A percentile compares a stretch with the other conserved stretches of the same genome.
These are phyloP conservation scores for Phytopythium ostracodes DNA, from an alignment of 352 stramenopile species.

Conservation along the genomic window DNA sequence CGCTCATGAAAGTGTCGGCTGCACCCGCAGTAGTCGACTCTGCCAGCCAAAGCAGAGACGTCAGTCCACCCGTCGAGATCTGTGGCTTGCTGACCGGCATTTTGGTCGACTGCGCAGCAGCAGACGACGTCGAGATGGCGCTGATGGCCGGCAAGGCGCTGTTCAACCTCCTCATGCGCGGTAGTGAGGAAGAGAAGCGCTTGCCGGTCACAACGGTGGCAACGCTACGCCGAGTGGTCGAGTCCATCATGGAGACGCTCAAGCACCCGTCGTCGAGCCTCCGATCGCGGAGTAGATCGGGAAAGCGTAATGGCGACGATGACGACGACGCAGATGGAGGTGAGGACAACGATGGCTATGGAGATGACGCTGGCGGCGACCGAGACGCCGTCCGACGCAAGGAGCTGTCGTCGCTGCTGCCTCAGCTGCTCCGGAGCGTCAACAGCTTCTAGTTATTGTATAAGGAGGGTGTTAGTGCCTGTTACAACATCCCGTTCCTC, in stretches of 20 bases:
- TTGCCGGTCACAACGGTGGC: conserved; percentile 2
- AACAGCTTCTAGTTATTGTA: conserved; percentile 5
- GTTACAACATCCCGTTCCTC: neutral
- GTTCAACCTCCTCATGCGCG: conserved; percentile 71
- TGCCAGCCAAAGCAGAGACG: conserved; percentile 5
- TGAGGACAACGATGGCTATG: conserved; percentile 8
- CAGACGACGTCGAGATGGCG: conserved; percentile 67
- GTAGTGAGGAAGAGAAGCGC: neutral
- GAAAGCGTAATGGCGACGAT: conserved; percentile 1
- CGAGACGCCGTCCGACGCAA: conserved; percentile 7
- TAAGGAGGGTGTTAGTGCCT: neutral
- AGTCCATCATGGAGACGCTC: conserved; percentile 25
- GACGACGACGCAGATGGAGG: conserved; percentile 10
- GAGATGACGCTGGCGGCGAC: neutral
- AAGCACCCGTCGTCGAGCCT: neutral
- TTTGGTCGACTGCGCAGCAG: conserved; percentile 53
- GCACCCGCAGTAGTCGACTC: conserved; percentile 10
- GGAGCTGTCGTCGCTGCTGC: conserved; percentile 40
- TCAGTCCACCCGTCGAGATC: conserved; percentile 22
- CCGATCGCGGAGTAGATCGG: neutral
- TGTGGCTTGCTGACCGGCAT: conserved; percentile 35
- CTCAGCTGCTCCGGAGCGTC: conserved; percentile 36
- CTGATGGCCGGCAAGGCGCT: conserved; percentile 79
- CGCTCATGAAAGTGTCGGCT: conserved; percentile 22
- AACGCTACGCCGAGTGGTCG: conserved; percentile 22